phyloP scores from a whole-genome alignment of 306 rosid genomes.

The Hippophae gyantsensis region DNA sequence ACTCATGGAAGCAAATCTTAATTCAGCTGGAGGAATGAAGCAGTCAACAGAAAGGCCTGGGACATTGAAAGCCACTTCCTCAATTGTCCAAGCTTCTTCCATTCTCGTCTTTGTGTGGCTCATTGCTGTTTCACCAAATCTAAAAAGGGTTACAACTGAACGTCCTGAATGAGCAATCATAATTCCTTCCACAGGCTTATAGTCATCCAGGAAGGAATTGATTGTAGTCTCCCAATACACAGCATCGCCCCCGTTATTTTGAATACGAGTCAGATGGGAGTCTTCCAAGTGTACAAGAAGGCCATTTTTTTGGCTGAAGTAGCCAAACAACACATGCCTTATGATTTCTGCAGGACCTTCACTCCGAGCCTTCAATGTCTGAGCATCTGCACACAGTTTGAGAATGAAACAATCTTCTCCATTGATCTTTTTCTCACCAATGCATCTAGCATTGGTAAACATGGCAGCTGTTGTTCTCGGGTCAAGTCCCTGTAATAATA shows the following conservation, averaged over 20 bases:
- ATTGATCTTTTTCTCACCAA: conserved; percentile 86
- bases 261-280: conserved; percentile 97
- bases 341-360: conserved; percentile 99
- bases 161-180: conserved; percentile 96
- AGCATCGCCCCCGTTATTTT: conserved; percentile 94
- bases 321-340: conserved; percentile 89
- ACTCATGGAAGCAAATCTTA: conserved; percentile 81
- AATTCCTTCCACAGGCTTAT: conserved; percentile 79
- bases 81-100: conserved; percentile 99
- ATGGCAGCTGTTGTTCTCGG: conserved; percentile 94
- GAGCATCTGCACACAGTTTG: conserved; percentile 85
- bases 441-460: conserved; percentile 91
- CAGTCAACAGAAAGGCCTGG: conserved; percentile 93
- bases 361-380: conserved; percentile 85
- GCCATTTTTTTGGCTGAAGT: conserved; percentile 98
- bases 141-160: conserved; percentile 91
- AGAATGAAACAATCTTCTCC: conserved; percentile 96
- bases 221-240: conserved; percentile 99
- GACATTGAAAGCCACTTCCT: conserved; percentile 93
- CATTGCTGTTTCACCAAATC: conserved; percentile 98
- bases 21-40: conserved; percentile 94
- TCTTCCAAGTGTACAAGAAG: conserved; percentile 92
- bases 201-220: conserved; percentile 87
- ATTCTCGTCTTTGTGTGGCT: conserved; percentile 94
- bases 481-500: conserved; percentile 71